Percentiles rank a stretch among this genome's conserved stretches.
These are phyloP conservation scores for Arthrobotrys iridis DNA, from an alignment of 2,329 filamentous ascomycete species.

Conservation along the genomic window DNA sequence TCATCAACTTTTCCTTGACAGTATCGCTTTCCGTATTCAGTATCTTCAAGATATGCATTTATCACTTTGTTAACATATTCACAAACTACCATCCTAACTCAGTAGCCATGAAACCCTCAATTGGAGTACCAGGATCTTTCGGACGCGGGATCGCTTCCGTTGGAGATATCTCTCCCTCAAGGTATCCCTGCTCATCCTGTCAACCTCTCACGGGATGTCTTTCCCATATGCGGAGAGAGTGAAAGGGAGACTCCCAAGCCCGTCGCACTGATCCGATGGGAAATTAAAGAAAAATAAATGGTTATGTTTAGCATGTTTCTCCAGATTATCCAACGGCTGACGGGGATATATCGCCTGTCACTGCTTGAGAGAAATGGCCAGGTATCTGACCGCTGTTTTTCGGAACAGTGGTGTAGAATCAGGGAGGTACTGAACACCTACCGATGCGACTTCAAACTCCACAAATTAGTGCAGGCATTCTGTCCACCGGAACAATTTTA, in stretches of 20 bases:
- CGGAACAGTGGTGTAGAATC: constrained; percentile 12
- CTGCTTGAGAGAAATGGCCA: constrained; percentile 14
- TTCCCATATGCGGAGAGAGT: neutral
- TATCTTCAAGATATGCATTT: neutral
- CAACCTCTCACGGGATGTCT: constrained; percentile 3
- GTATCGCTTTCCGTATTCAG: constrained; percentile 6
- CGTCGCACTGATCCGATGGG: constrained; percentile 12
- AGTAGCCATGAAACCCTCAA: constrained; percentile 25
- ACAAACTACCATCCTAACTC: constrained; percentile 33
- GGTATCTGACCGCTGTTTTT: constrained; percentile 8
- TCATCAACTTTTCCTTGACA: neutral
- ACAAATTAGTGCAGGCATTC: neutral
- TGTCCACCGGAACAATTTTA: neutral
- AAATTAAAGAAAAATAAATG: constrained; percentile 4
- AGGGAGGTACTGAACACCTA: constrained; percentile 20
- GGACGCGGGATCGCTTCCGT: constrained; percentile 47
- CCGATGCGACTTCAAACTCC: constrained; percentile 16
- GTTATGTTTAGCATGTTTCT: constrained; percentile 9
- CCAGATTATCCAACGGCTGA: constrained; percentile 12
- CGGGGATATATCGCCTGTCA: constrained; percentile 40
- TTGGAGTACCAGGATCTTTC: constrained; percentile 2
- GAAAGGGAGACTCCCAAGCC: neutral
- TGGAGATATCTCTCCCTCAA: constrained; percentile 20
- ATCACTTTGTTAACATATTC: neutral
- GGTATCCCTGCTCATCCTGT: neutral